Base-by-base conservation (phyloP, 169 alveolate species). In the Eimeria zaria region DNA sequence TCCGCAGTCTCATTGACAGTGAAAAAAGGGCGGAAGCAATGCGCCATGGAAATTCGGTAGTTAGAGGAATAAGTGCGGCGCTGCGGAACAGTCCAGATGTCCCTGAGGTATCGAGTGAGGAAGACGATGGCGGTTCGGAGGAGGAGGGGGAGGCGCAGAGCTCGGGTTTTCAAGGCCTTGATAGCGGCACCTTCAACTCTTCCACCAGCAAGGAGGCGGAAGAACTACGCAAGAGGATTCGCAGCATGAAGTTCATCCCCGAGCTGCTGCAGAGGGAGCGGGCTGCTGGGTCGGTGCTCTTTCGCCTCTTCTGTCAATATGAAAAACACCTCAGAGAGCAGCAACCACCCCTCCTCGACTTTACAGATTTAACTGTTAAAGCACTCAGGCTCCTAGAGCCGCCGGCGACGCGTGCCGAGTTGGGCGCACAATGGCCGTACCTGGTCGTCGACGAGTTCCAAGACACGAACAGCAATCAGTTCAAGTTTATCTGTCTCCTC, bases 401-500 rank as follows among this genome's bases (percentile, higher is more conserved):
- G 39, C 84, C 89, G 44, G 91, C 89, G 7, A 89, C 96, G 41
- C 91, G 97, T 24, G 55, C 58, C 80, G 87, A 95, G 64, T 91
- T 96, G 81, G 97, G 96, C 67, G 58, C 95, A 1, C 88, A 41
- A 30, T 98, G 84, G 96, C 95, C 98, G 36, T 97, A 96, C 97
- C 69, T 98, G 36, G 94, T 98, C 87, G 97, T 97, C 80, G 99
- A 98, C 81, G 99, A 98, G 80, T 98, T 97, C 93, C 98, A 98
- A 89, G 99, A 98, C 88, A 97, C 98, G 1, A 97, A 97, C 92
- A 84, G 78, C 89, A 48, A 96, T 27, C 99, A 98, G 96, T 89
- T 97, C 85, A 96, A 96, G 73, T 92, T 97, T 62, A 51, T 98
- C 11, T 92, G 88, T 58, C 89, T 73, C 16, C 89, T 91, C n/a